Evolutionary conservation across 768 basidiomycete species (phyloP).

Genomic region (Collybia mongolica): DNA sequence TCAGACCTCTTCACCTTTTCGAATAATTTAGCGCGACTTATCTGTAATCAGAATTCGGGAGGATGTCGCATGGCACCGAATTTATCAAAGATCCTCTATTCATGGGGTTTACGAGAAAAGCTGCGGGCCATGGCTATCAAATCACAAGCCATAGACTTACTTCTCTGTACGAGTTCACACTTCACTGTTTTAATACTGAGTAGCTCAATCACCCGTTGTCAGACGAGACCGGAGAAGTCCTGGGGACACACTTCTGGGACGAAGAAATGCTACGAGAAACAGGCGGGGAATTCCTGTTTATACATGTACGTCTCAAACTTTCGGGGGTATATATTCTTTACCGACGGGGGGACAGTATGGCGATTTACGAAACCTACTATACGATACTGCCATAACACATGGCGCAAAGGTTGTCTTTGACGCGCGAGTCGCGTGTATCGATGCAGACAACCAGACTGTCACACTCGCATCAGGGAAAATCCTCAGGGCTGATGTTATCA

Average conservation of each 20-base stretch:
- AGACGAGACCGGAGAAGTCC: conserved; percentile 50
- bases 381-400: conserved; percentile 39
- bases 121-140: conserved; percentile 12
- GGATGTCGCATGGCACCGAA: conserved; percentile 47
- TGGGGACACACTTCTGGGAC: conserved; percentile 52
- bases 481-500: conserved; percentile 46
- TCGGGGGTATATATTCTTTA: conserved; percentile 9
- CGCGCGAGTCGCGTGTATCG: conserved; percentile 26
- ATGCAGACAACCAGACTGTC: conserved; percentile 26
- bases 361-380: conserved; percentile 50
- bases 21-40: background rate
- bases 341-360: conserved; percentile 34
- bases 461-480: conserved; percentile 38
- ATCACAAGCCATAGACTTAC: conserved; percentile 20
- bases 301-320: conserved; percentile 33
- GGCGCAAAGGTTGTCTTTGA: conserved; percentile 43
- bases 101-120: conserved; percentile 47
- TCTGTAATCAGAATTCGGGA: conserved; percentile 16
- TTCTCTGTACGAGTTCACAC: conserved; percentile 5
- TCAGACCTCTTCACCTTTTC: conserved; percentile 2
- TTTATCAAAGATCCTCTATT: conserved; percentile 50
- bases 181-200: background rate
- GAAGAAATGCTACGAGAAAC: conserved; percentile 49
- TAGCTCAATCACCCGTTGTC: background rate
- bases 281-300: conserved; percentile 33